A percentile compares a stretch with the other conserved stretches of the same genome.
These are phyloP conservation scores for Diospyros kaki DNA, from an alignment of 148 eudicot species.

Conservation along the genomic window DNA sequence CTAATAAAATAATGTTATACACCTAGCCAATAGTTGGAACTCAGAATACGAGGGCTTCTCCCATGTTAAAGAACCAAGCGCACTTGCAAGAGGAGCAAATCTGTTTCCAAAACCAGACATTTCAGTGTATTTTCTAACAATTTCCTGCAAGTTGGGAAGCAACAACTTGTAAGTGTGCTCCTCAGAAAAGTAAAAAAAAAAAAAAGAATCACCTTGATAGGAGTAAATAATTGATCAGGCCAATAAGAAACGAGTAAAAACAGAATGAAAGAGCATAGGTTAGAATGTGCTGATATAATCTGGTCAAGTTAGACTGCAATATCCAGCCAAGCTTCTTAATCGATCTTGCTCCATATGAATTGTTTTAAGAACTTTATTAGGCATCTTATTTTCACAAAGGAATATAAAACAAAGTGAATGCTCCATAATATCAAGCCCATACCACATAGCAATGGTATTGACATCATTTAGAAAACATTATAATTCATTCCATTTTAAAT, in stretches of 20 bases:
- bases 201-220: background rate
- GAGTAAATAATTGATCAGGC: background rate
- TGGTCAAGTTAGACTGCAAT: background rate
- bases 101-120: constrained; percentile 53
- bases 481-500: background rate
- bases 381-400: background rate
- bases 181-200: too few relatives aligned
- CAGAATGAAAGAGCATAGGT: background rate
- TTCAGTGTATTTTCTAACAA: constrained; percentile 68
- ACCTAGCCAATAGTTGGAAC: constrained; percentile 78
- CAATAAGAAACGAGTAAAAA: background rate
- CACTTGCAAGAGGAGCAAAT: constrained; percentile 80
- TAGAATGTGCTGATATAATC: background rate
- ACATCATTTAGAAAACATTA: background rate
- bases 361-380: background rate
- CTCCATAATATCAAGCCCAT: background rate
- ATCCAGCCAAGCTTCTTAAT: background rate
- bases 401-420: background rate
- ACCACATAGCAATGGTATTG: background rate
- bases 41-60: constrained; percentile 68
- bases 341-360: background rate
- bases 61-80: constrained; percentile 84
- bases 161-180: background rate
- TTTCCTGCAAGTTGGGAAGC: constrained; percentile 45
- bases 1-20: constrained; percentile 9